Percentiles rank a stretch among this genome's conserved stretches.
Evolutionary conservation across 78 protist species (phyloP).

Genomic region (Dictyostelium brefeldianum): DNA sequence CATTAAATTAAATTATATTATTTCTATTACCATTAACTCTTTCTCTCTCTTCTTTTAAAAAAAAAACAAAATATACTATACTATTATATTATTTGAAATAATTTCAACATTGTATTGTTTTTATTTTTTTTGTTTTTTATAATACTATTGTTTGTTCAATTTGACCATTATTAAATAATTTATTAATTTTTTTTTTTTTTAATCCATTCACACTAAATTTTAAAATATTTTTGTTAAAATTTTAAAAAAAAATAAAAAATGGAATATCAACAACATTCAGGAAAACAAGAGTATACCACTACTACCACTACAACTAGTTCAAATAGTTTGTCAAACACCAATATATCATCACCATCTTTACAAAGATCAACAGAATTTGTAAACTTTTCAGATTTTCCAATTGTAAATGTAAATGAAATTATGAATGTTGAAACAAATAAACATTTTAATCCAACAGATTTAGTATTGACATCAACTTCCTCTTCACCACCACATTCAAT

Average conservation of each 20-base stretch:
- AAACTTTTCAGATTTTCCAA: background rate
- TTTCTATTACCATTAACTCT: no score
- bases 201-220: no score
- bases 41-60: no score
- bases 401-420: background rate
- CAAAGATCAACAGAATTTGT: slow-evolving; percentile 13
- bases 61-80: no score
- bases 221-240: no score
- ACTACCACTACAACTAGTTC: background rate
- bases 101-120: background rate
- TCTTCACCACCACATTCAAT: background rate
- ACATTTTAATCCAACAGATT: background rate
- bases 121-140: background rate
- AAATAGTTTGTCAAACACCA: background rate
- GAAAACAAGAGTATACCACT: slow-evolving; percentile 17
- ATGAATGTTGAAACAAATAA: background rate
- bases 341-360: background rate
- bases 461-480: background rate
- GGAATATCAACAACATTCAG: slow-evolving; percentile 19
- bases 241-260: slow-evolving; percentile 8
- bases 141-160: background rate
- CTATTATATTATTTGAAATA: background rate
- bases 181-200: background rate
- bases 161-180: background rate
- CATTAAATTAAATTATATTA: no score